Evolutionary conservation across 2,329 filamentous ascomycete genomes (phyloP).

Genomic region (Fusarium virguliforme): DNA sequence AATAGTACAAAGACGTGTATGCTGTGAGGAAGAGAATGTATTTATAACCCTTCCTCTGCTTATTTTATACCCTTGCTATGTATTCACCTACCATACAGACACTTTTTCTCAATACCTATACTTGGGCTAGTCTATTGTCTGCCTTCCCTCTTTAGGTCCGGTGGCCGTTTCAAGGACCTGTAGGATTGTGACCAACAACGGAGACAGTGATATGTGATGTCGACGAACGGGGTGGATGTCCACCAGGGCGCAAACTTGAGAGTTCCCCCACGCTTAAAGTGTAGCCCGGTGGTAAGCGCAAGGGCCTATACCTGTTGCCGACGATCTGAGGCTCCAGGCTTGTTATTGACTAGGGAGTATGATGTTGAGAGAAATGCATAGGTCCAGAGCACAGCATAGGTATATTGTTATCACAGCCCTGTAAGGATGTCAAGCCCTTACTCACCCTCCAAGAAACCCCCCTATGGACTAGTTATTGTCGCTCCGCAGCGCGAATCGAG

Average conservation of each 20-base stretch:
- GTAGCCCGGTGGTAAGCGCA: background rate
- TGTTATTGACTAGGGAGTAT: background rate
- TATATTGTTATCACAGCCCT: too few species aligned
- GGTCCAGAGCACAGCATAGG: too few species aligned
- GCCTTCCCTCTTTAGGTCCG: background rate
- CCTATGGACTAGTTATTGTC: too few species aligned
- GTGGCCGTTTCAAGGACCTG: background rate
- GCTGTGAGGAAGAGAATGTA: too few species aligned
- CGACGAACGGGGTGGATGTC: background rate
- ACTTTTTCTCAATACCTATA: too few species aligned
- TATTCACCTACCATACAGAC: too few species aligned
- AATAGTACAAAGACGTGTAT: too few species aligned
- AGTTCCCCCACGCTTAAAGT: background rate
- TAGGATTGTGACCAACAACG: background rate
- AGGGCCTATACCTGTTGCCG: background rate
- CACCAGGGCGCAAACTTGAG: background rate
- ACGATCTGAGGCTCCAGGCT: conserved; percentile 13
- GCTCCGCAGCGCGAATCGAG: background rate
- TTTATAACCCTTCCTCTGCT: too few species aligned
- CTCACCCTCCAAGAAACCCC: background rate
- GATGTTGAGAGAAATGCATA: too few species aligned
- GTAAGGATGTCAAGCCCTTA: too few species aligned
- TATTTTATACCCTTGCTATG: too few species aligned
- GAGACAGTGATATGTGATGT: background rate
- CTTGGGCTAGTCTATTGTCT: too few species aligned